Percentiles rank a stretch among this genome's conserved stretches.
Evolutionary conservation across 345 rosid genomes (phyloP).

Genomic region (Citrus australasica): DNA sequence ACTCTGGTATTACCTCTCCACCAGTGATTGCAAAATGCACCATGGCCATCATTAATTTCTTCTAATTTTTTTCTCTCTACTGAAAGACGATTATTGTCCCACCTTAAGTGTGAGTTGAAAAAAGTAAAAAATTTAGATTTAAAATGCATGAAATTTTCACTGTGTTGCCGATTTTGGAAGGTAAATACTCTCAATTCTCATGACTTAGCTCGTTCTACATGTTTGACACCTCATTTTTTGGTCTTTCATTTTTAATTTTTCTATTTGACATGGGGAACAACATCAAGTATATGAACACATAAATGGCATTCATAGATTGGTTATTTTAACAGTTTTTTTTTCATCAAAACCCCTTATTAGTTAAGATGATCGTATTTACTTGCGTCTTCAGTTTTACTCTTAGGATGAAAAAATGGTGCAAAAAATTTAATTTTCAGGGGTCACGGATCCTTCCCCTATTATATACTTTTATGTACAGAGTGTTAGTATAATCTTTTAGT

Average conservation of each 20-base stretch:
- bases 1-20: conserved; percentile 1
- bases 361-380: too few relatives aligned
- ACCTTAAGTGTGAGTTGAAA: background rate
- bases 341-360: too few relatives aligned
- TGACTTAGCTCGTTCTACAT: background rate
- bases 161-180: background rate
- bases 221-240: background rate
- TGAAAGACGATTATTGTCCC: background rate
- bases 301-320: background rate
- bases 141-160: background rate
- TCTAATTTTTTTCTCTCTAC: too few relatives aligned
- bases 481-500: too few relatives aligned
- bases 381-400: too few relatives aligned
- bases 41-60: background rate
- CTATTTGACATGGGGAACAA: background rate
- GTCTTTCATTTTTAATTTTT: too few relatives aligned
- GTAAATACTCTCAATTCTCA: background rate
- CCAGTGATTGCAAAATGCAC: background rate
- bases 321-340: too few relatives aligned
- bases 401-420: too few relatives aligned
- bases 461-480: too few relatives aligned
- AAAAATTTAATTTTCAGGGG: too few relatives aligned
- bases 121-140: background rate
- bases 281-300: background rate
- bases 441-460: too few relatives aligned